phyloP scores from a whole-genome alignment of 331 rosid genomes.

The Quercus phellos region DNA sequence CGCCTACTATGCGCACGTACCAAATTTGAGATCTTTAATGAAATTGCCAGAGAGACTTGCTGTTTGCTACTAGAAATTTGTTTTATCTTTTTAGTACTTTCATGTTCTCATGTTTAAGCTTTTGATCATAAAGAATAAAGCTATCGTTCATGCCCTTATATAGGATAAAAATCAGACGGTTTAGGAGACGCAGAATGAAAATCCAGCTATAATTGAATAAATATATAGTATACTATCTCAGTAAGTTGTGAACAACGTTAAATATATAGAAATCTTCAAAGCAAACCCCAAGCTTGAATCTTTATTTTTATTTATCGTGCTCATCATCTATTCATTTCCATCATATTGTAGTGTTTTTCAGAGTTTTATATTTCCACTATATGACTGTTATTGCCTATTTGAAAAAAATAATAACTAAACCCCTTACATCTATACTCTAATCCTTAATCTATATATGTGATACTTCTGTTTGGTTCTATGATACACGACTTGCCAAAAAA shows the following conservation, averaged over 20 bases:
- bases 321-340: no score
- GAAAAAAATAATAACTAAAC: no score
- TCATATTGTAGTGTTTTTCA: no score
- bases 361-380: no score
- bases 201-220: neutral
- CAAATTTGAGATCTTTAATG: neutral
- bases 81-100: neutral
- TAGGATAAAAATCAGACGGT: neutral
- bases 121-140: no score
- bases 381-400: no score
- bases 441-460: neutral
- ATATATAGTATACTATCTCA: neutral
- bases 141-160: neutral
- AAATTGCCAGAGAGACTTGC: neutral
- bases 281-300: neutral
- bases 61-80: neutral
- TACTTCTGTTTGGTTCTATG: neutral
- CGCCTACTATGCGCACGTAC: neutral
- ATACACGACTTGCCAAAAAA: neutral
- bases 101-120: neutral
- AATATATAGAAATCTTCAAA: neutral
- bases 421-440: neutral
- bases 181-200: neutral
- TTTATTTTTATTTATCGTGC: neutral
- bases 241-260: neutral